These are phyloP conservation scores for Coprinellus aureogranulatus DNA, from an alignment of 768 basidiomycete genomes.

Conservation along the genomic window DNA sequence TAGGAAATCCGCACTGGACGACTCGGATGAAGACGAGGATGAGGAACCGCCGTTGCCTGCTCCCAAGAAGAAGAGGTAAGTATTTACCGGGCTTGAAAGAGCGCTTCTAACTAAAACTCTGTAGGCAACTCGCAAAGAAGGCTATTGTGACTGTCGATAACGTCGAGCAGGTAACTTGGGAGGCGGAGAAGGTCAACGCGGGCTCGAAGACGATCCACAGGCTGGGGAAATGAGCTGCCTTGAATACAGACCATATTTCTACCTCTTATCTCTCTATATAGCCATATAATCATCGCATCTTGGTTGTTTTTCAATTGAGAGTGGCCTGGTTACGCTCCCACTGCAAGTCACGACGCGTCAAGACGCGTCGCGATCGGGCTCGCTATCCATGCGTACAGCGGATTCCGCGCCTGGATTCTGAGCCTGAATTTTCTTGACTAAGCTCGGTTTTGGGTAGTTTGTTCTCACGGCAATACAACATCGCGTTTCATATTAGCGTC, in stretches of 20 bases:
- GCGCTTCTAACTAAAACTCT: not conserved
- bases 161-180: slow-evolving; percentile 44
- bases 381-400: not conserved
- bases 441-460: no score
- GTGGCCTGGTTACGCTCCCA: no score
- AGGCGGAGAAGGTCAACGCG: slow-evolving; percentile 33
- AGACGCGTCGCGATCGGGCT: not conserved
- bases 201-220: slow-evolving; percentile 27
- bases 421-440: no score
- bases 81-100: not conserved
- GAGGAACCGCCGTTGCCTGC: slow-evolving; percentile 2
- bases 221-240: slow-evolving; percentile 20
- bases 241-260: no score
- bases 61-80: slow-evolving; percentile 17
- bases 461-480: no score
- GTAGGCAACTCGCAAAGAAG: slow-evolving; percentile 39
- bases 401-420: no score
- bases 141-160: slow-evolving; percentile 62
- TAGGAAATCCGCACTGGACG: slow-evolving; percentile 6
- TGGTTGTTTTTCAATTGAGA: no score
- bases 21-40: slow-evolving; percentile 12
- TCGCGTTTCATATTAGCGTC: no score
- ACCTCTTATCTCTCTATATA: no score
- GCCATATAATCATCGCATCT: no score
- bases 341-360: no score